A percentile compares a stretch with the other conserved stretches of the same genome.
These are phyloP conservation scores for Bimuria novae-zelandiae DNA, from an alignment of 2,329 filamentous ascomycete species.

Conservation along the genomic window DNA sequence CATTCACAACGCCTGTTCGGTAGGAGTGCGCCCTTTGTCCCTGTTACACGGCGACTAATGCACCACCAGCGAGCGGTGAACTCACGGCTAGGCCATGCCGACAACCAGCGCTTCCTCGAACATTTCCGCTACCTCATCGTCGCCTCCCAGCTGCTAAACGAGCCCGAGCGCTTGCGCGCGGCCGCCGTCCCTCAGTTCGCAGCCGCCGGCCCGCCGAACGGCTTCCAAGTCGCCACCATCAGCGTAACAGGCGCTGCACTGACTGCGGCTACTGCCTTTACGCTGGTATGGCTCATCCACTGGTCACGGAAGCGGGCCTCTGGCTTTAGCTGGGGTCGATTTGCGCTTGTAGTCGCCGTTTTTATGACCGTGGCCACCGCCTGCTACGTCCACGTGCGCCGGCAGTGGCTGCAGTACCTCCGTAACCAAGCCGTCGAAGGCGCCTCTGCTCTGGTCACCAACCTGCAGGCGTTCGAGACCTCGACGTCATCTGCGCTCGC, in stretches of 20 bases:
- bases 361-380: conserved; percentile 60
- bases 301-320: conserved; percentile 65
- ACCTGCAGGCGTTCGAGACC: conserved; percentile 80
- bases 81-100: conserved; percentile 72
- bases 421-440: conserved; percentile 74
- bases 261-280: conserved; percentile 66
- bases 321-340: conserved; percentile 61
- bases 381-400: conserved; percentile 73
- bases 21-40: conserved; percentile 22
- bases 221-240: conserved; percentile 52
- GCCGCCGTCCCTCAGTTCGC: conserved; percentile 34
- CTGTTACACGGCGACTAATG: conserved; percentile 18
- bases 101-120: conserved; percentile 85
- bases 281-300: conserved; percentile 69
- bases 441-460: conserved; percentile 70
- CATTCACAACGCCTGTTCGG: conserved; percentile 46
- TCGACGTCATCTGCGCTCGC: conserved; percentile 75
- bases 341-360: conserved; percentile 52
- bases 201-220: conserved; percentile 25
- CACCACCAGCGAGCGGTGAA: conserved; percentile 67
- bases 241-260: conserved; percentile 69
- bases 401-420: conserved; percentile 81
- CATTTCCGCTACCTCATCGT: conserved; percentile 93
- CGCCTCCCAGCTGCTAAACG: conserved; percentile 84
- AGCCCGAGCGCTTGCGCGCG: conserved; percentile 51